phyloP scores from a whole-genome alignment of 345 rosid species.

The Gossypioides kirkii region DNA sequence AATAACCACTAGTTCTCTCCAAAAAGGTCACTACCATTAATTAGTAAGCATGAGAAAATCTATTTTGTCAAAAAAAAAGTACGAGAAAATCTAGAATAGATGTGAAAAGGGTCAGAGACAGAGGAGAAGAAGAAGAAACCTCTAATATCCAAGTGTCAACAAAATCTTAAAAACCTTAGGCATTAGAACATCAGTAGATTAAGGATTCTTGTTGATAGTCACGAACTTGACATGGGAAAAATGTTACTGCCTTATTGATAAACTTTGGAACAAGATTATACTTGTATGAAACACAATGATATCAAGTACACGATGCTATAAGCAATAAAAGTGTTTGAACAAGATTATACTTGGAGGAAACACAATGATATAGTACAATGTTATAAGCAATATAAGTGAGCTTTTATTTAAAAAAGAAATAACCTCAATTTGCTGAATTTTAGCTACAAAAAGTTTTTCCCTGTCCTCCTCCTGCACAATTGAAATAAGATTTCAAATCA shows the following conservation, averaged over 20 bases:
- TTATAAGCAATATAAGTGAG: neutral
- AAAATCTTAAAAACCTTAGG: neutral
- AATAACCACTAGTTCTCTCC: neutral
- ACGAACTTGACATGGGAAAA: neutral
- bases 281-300: neutral
- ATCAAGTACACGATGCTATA: neutral
- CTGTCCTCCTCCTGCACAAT: conserved; percentile 66
- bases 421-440: conserved; percentile 95
- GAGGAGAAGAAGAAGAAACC: neutral
- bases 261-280: neutral
- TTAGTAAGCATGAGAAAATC: neutral
- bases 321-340: neutral
- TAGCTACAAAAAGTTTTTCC: conserved; percentile 80
- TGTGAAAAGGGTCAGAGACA: neutral
- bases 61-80: no score
- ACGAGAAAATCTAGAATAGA: neutral
- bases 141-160: neutral
- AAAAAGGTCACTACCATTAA: neutral
- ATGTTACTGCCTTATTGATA: neutral
- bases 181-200: neutral
- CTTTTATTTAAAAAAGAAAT: neutral
- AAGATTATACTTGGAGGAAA: conserved; percentile 1
- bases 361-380: neutral
- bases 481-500: neutral
- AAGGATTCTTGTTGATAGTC: neutral